Base-by-base conservation (phyloP, 768 basidiomycete species). In the Postia placenta region DNA sequence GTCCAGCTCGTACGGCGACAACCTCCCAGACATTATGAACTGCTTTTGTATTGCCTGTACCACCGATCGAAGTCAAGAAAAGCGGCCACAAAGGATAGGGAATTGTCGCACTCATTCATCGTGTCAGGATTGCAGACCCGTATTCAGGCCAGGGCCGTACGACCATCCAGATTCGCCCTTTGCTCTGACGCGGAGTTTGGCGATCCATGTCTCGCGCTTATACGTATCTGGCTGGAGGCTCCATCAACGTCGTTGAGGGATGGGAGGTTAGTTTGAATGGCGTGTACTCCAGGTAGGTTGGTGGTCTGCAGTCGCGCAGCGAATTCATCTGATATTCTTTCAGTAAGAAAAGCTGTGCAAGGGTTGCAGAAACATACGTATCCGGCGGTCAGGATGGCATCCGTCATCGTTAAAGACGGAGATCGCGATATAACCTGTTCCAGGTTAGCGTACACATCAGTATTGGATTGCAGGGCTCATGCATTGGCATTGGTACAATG, bases 31-130 rank as follows among this genome's bases (percentile, higher is more conserved):
- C 0, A 65, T 69, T 33, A 72, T 66, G 26, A 62, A 69, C 57
- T 69, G 73, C 49, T 69, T 28, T 64, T 63, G 44, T 69, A 69
- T 52, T 66, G 61, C 59, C 76, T 72, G 53, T 78, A 74, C 44
- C 79, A 72, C 45, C 73, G 63, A 42, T 79, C 86, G 58, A 90
- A 85, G 64, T 87, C 83, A 30, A 73, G 76, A 90, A 70, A 1
- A 89, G 74, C 2, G 89, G 71, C 87, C 88, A 91, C n/a, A 14
- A 87, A 85, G 59, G 88, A 89, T 35, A 81, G 81, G 56, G 77
- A 80, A 81, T 83, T 85, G 78, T 86, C 87, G 80, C 87, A 84
- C 81, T 92, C 92, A 64, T 92, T 90, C 90, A 88, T 89, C 50
- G 88, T 80, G 59, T 88, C 85, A 66, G 89, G 87, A 63, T 92